Percentiles rank a stretch among this genome's conserved stretches.
These are phyloP conservation scores for Triticum timopheevii DNA, from an alignment of 176 grass and related monocot species.

Conservation along the genomic window DNA sequence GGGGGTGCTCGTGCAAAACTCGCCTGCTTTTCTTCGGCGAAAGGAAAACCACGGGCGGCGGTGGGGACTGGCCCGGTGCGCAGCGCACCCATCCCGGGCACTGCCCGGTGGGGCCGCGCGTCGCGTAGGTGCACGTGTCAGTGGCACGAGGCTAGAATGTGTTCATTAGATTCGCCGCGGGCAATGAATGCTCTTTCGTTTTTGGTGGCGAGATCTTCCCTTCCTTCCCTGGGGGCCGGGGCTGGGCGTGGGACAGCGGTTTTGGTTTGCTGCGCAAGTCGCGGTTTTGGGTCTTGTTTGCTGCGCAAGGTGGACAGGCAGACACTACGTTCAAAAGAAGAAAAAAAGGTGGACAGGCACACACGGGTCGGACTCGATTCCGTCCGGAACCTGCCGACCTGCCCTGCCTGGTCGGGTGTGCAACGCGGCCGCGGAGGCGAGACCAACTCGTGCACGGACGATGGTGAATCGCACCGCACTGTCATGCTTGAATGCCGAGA, in stretches of 20 bases:
- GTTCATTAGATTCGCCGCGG: neutral
- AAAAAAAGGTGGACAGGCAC: neutral
- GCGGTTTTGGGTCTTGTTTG: slow-evolving; percentile 35
- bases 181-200: neutral
- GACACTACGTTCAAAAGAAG: no score
- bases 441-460: neutral
- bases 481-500: neutral
- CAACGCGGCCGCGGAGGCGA: neutral
- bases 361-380: neutral
- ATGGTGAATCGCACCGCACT: neutral
- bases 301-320: neutral
- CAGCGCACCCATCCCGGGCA: neutral
- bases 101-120: neutral
- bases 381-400: neutral
- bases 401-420: neutral
- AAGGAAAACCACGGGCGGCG: slow-evolving; percentile 33
- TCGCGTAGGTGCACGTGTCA: neutral
- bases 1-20: neutral
- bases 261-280: slow-evolving; percentile 43
- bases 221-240: no score
- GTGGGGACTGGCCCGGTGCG: neutral
- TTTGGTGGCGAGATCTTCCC: no score
- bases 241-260: neutral
- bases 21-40: neutral
- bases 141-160: neutral